Evolutionary conservation across 345 rosid genomes (phyloP).

Genomic region (Lenwebbia sp.): DNA sequence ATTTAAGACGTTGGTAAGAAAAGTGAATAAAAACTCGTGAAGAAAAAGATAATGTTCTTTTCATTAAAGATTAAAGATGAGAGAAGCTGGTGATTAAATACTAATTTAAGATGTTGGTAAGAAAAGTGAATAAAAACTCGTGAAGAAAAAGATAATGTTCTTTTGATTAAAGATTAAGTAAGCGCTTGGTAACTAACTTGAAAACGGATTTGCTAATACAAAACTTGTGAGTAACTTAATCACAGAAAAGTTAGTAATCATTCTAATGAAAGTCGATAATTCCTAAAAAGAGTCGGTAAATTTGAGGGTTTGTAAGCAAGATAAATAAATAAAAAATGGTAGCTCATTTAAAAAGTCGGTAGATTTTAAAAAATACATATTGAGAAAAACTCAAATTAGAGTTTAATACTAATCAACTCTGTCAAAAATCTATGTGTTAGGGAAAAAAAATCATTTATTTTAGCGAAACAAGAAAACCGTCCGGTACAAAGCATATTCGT

Average conservation of each 20-base stretch:
- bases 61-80: no score
- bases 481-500: background rate
- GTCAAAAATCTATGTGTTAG: background rate
- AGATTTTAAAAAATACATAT: background rate
- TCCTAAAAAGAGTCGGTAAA: background rate
- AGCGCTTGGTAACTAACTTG: background rate
- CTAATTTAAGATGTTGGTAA: background rate
- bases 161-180: background rate
- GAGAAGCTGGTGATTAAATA: background rate
- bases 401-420: background rate
- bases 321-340: background rate
- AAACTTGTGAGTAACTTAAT: background rate
- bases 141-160: background rate
- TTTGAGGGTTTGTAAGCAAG: background rate
- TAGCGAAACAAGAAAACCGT: background rate
- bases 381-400: background rate
- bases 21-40: background rate
- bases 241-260: background rate
- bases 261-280: background rate
- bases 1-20: background rate
- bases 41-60: background rate
- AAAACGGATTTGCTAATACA: background rate
- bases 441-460: background rate
- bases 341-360: background rate
- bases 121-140: background rate